Base-by-base conservation (phyloP, 345 rosid genomes). In the Gossypium bickii region DNA sequence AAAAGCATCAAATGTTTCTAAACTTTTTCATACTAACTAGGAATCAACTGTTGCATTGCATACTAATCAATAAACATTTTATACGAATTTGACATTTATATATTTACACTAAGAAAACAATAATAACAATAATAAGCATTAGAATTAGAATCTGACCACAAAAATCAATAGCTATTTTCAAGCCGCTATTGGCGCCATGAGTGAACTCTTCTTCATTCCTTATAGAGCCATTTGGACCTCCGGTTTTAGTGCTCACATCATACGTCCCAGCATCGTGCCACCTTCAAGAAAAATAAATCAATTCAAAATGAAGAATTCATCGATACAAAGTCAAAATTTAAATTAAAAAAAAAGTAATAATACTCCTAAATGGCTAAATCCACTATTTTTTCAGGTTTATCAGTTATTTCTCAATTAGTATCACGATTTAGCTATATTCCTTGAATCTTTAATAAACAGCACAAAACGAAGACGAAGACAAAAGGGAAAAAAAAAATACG, bases 181-280 rank as follows among this genome's bases (percentile, higher is more conserved):
- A 80, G 72, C 98, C 99, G 61, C 66, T 89, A 70, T 94, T 94
- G 67, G 93, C 71, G 77, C 91, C 95, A 67, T 94, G 98, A 67
- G 80, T 63, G 76, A 16, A 81, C 86, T 94, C 98, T 70, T 92
- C 97, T 56, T 92, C 94, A 77, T 83, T 91, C 84, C 97, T 83
- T 17, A 94, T 92, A n/a, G 99, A 94, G 73, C 97, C 99, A 79
- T 91, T 92, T 22, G 98, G 87, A 71, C 96, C 99, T 18, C 97
- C 98, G 1, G 97, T 94, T 79, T 89, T 94, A 53, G 93, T 83
- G 62, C 55, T 86, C 68, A 80, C 94, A 79, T 92, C 97, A 62
- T 89, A 91, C 5, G 99, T 94, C 70, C 98, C 97, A 3, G 98
- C 98, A 27, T 94, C 98, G 73, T 92, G 97, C 98, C 98, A 94